Evolutionary conservation across 2,329 filamentous ascomycete species (phyloP).

Genomic region (Aphanocladium album): DNA sequence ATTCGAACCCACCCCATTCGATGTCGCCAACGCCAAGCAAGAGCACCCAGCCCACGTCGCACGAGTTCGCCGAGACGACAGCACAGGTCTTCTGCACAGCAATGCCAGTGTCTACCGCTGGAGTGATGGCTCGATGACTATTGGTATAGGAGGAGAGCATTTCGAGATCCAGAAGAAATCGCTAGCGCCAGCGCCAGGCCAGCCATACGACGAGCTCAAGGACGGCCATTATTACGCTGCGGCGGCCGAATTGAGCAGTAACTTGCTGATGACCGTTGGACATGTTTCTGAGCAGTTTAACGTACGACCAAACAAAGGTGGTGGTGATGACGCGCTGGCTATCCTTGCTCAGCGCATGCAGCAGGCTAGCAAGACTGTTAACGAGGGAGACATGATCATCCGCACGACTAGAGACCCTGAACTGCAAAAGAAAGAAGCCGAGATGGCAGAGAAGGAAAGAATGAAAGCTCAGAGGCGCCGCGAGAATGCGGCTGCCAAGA

Average conservation of each 20-base stretch:
- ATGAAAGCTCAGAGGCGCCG: constrained; percentile 60
- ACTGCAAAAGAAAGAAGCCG: constrained; percentile 66
- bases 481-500: constrained; percentile 62
- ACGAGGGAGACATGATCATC: constrained; percentile 61
- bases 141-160: constrained; percentile 70
- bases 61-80: constrained; percentile 63
- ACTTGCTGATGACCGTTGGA: constrained; percentile 66
- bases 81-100: constrained; percentile 63
- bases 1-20: constrained; percentile 57
- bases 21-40: constrained; percentile 48
- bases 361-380: constrained; percentile 52
- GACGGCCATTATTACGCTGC: constrained; percentile 75
- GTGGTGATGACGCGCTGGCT: constrained; percentile 67
- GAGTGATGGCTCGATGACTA: constrained; percentile 73
- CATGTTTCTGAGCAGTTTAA: constrained; percentile 70
- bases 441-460: constrained; percentile 69
- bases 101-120: constrained; percentile 71
- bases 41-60: constrained; percentile 59
- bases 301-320: constrained; percentile 60
- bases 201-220: constrained; percentile 59
- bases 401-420: constrained; percentile 70
- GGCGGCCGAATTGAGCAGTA: constrained; percentile 62
- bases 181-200: constrained; percentile 56
- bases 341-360: constrained; percentile 64
- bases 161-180: constrained; percentile 69